Conservation (phyloP, 352 stramenopile species). For the Globisporangium yorkense region DNA sequence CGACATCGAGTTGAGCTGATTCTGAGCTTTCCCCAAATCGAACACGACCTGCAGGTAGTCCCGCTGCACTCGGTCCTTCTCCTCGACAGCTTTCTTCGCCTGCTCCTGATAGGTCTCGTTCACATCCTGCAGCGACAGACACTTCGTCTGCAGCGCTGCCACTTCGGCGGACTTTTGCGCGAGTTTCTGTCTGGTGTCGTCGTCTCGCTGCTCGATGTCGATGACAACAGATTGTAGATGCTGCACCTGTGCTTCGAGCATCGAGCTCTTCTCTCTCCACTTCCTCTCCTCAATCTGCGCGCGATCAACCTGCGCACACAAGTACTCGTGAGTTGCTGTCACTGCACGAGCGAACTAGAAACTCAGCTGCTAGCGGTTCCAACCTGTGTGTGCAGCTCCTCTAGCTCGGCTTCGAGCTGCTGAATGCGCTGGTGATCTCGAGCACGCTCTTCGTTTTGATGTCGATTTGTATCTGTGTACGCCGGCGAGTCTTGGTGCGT, state of each 20-base stretch:
- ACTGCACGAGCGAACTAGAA: background rate
- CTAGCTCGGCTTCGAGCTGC: slow-evolving; percentile 9
- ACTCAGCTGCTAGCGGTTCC: background rate
- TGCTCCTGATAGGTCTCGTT: slow-evolving; percentile 32
- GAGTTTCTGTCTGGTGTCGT: slow-evolving; percentile 18
- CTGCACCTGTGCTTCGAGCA: slow-evolving; percentile 19
- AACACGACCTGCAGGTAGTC: slow-evolving; percentile 46
- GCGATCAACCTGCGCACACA: slow-evolving; percentile 6
- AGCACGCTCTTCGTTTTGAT: background rate
- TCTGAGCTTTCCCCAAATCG: slow-evolving; percentile 38
- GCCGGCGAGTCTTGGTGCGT: too few species aligned
- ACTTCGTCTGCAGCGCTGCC: slow-evolving; percentile 15
- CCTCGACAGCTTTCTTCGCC: slow-evolving; percentile 19
- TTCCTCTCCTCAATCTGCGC: slow-evolving; percentile 11
- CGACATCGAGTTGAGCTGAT: slow-evolving; percentile 32
- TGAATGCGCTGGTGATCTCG: slow-evolving; percentile 2
- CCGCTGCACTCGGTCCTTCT: slow-evolving; percentile 40
- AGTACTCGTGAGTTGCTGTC: background rate
- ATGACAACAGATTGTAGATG: slow-evolving; percentile 14
- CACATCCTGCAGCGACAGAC: slow-evolving; percentile 23
- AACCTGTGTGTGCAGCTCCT: slow-evolving; percentile 1
- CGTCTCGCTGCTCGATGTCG: slow-evolving; percentile 22
- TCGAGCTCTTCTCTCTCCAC: slow-evolving; percentile 15
- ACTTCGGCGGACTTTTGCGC: slow-evolving; percentile 26
- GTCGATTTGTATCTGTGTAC: background rate